Percentiles rank a stretch among this genome's conserved stretches.
These are phyloP conservation scores for Cordyceps sp. DNA, from an alignment of 2,329 filamentous ascomycete genomes.

Conservation along the genomic window DNA sequence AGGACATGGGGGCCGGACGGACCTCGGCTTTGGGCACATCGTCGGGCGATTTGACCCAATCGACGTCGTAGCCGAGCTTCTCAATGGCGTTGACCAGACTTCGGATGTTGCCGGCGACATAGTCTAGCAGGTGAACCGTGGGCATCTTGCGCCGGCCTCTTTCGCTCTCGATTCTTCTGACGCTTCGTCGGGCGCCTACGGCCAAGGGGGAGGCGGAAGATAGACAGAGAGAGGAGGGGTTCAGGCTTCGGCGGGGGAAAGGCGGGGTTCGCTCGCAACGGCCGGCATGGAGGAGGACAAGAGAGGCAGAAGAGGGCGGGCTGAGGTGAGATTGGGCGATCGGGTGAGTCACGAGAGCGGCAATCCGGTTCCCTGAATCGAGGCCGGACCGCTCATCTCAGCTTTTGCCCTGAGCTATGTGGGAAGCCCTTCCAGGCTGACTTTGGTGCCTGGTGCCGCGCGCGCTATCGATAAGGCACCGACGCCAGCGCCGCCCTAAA, in stretches of 20 bases:
- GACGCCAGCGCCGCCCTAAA: no score
- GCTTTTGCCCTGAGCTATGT: no score
- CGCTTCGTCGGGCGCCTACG: no score
- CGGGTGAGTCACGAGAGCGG: no score
- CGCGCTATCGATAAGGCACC: no score
- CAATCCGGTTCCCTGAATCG: no score
- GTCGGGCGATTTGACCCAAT: slow-evolving; percentile 76
- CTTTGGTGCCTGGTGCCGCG: no score
- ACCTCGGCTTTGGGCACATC: slow-evolving; percentile 79
- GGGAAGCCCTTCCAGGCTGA: no score
- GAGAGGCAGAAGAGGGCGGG: no score
- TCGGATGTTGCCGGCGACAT: slow-evolving; percentile 90
- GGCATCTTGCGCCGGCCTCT: slow-evolving; percentile 43
- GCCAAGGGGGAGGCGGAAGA: no score
- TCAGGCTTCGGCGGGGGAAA: background rate
- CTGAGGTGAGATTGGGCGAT: no score
- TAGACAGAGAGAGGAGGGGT: background rate
- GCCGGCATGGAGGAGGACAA: background rate
- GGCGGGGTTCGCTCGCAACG: background rate
- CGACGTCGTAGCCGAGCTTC: slow-evolving; percentile 80
- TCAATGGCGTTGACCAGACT: slow-evolving; percentile 96
- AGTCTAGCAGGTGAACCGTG: slow-evolving; percentile 65
- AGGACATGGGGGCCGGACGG: background rate
- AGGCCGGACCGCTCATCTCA: no score
- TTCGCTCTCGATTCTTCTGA: slow-evolving; percentile 1